phyloP scores from a whole-genome alignment of 169 alveolate genomes.

The Theileria orientalis region DNA sequence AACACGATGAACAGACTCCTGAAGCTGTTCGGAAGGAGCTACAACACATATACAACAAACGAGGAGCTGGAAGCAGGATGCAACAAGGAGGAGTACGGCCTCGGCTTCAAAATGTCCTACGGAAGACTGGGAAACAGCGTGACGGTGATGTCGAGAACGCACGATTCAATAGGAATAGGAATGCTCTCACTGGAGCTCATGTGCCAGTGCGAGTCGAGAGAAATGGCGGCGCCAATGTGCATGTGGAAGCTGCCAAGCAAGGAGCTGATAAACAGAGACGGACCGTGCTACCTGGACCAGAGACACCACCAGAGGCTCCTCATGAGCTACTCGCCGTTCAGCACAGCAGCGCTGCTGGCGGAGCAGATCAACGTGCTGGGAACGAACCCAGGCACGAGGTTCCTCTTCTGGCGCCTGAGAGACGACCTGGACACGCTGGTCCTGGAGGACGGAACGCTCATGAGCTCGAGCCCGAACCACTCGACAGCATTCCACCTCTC shows the following conservation, averaged over 20 bases:
- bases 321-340: conserved; percentile 85
- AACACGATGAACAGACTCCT: conserved; percentile 75
- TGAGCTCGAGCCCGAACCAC: conserved; percentile 54
- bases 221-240: conserved; percentile 79
- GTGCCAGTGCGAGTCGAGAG: conserved; percentile 78
- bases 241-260: conserved; percentile 88
- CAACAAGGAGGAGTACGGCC: conserved; percentile 76
- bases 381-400: conserved; percentile 81
- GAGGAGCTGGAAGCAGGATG: conserved; percentile 37
- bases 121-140: conserved; percentile 84
- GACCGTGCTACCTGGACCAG: conserved; percentile 81
- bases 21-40: conserved; percentile 75
- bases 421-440: conserved; percentile 80
- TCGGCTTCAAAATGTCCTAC: conserved; percentile 86
- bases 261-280: conserved; percentile 82
- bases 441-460: conserved; percentile 71
- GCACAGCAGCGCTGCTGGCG: conserved; percentile 83
- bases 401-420: conserved; percentile 83
- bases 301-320: conserved; percentile 85
- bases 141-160: conserved; percentile 85
- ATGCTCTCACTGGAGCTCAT: conserved; percentile 80
- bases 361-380: conserved; percentile 85
- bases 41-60: neutral
- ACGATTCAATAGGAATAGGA: conserved; percentile 84
- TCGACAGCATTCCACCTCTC: conserved; percentile 16